Evolutionary conservation across 257 asterid genomes (phyloP), one percentile per base, ranked within the genome.

Genomic region (Salvia hispanica): DNA sequence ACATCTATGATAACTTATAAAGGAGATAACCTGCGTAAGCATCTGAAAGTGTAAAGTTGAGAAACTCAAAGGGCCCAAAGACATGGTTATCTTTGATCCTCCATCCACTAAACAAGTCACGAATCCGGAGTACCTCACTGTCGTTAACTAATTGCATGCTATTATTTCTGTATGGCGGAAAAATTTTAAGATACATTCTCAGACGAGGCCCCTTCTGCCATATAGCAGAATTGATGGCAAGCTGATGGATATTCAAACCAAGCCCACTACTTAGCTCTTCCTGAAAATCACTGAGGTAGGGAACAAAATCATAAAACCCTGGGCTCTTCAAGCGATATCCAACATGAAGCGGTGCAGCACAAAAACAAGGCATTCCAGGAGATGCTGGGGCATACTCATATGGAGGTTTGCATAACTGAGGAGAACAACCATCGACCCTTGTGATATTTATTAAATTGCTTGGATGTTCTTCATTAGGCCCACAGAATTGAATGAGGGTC

Each of bases 311-410:
- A 9, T 64, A 75, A 72, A 92, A 86, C 9, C 91, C 91, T 36
- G 97, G 97, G 76, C 97, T 89, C 80, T 89, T 92, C 77, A 92
- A 75, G 68, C 98, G 90, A 76, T 85, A 92, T 62, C 92, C 95
- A 71, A 92, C 74, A 71, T 76, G 78, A 60, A 92, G 77, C 11
- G 98, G 97, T 11, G 79, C 92, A 64, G 92, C 95, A 78, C 98
- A 92, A 75, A 86, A 79, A 76, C 98, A 92, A 21, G 28, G 60
- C 40, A 62, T 48, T n/a, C 9, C 52, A 14, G 89, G 86, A 79
- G 84, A 75, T 37, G 80, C 54, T 11, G 93, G 84, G 51, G 84
- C 82, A 66, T 81, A 82, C 70, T 86, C 89, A 16, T 76, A 89
- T 59, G 84, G 85, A 42, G 73, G 75, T 51, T 92, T 91, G 78